A percentile compares a stretch with the other conserved stretches of the same genome.
phyloP scores from a whole-genome alignment of 164 flowering plant genomes.

The Vitis amurensis region DNA sequence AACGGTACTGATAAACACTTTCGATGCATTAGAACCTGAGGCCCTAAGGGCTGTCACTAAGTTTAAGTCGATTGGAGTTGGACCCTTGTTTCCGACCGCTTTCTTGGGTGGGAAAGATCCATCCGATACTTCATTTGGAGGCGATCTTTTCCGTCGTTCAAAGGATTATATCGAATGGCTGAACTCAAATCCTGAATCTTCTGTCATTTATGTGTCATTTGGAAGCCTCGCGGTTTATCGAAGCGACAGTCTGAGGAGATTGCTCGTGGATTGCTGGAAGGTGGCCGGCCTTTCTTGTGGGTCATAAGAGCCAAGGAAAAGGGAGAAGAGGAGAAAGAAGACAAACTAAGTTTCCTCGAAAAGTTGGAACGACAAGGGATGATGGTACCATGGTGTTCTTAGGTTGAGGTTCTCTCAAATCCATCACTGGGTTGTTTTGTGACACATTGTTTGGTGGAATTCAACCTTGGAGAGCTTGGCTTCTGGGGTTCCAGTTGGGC shows the following conservation, averaged over 20 bases:
- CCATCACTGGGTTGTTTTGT: constrained; percentile 42
- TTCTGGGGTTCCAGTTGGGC: constrained; percentile 41
- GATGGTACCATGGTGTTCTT: constrained; percentile 49
- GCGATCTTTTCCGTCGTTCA: constrained; percentile 24
- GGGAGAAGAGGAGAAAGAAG: constrained; percentile 4
- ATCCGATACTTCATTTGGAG: constrained; percentile 27
- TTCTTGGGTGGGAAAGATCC: constrained; percentile 31
- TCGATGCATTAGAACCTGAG: constrained; percentile 36
- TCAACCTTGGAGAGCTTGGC: constrained; percentile 38
- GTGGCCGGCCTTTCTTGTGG: constrained; percentile 45
- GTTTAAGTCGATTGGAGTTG: constrained; percentile 28
- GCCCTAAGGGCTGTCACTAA: constrained; percentile 26
- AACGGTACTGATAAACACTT: constrained; percentile 39
- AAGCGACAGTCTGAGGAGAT: constrained; percentile 38
- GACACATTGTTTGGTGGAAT: constrained; percentile 50
- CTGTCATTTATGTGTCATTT: constrained; percentile 45
- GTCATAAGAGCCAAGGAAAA: constrained; percentile 22
- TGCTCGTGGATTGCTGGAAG: constrained; percentile 22
- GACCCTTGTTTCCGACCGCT: constrained; percentile 50
- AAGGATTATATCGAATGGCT: constrained; percentile 42
- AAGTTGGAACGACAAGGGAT: constrained; percentile 28
- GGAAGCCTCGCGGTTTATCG: constrained; percentile 35
- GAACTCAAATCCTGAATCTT: constrained; percentile 30
- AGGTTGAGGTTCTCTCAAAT: constrained; percentile 38
- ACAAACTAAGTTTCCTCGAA: constrained; percentile 1